These are phyloP conservation scores for Syncephalastrum sp. DNA, from an alignment of 371 early-diverging fungal genomes.

Conservation along the genomic window DNA sequence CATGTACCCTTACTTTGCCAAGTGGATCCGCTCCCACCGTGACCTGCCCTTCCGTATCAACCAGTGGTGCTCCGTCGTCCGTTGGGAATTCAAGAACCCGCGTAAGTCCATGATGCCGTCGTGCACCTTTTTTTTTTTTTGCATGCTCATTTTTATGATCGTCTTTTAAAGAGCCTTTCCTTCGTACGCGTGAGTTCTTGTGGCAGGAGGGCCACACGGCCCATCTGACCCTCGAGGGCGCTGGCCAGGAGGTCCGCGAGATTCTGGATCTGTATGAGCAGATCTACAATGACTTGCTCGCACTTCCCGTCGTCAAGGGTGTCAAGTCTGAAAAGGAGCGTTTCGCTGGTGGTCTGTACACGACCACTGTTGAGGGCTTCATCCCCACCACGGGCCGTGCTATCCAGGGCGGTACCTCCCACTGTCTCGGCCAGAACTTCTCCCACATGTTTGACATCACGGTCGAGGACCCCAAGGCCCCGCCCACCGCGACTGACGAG, in stretches of 20 bases:
- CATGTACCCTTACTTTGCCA: constrained; percentile 99
- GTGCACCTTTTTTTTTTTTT: too few species aligned
- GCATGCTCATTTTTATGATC: neutral
- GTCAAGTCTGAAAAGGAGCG: constrained; percentile 99
- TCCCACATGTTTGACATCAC: constrained; percentile 93
- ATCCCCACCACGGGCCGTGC: constrained; percentile 98
- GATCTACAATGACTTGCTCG: constrained; percentile 97
- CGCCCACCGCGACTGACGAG: constrained; percentile 38
- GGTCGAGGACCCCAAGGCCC: constrained; percentile 47
- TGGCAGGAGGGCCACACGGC: constrained; percentile 99
- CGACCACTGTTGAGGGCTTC: constrained; percentile 99
- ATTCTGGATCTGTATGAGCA: constrained; percentile 96
- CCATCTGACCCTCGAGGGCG: constrained; percentile 89
- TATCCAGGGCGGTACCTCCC: constrained; percentile 99
- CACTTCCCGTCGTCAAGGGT: constrained; percentile 99
- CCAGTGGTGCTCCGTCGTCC: constrained; percentile 99
- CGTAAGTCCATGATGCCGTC: constrained; percentile 49
- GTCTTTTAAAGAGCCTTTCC: constrained; percentile 83
- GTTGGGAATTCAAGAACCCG: constrained; percentile 99
- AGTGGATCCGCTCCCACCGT: constrained; percentile 99
- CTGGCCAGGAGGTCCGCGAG: constrained; percentile 90
- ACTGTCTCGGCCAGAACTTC: constrained; percentile 99
- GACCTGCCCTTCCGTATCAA: constrained; percentile 99
- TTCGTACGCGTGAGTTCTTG: constrained; percentile 99
- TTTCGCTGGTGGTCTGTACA: constrained; percentile 99